A percentile compares a stretch with the other conserved stretches of the same genome.
These are phyloP conservation scores for Ustilago cynodontis DNA, from an alignment of 1,284 basidiomycete species.

Conservation along the genomic window DNA sequence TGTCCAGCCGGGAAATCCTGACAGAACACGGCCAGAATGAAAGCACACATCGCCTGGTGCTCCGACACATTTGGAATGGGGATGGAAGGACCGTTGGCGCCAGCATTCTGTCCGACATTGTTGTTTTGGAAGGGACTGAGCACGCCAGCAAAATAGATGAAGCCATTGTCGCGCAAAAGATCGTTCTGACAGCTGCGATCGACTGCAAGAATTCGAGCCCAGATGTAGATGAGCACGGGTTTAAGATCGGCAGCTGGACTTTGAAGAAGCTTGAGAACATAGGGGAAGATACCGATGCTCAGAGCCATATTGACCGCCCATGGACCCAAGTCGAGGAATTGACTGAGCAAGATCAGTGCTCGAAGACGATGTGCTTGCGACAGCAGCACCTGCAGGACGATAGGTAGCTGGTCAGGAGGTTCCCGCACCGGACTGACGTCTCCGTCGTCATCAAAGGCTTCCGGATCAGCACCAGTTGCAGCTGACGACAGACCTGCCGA, in stretches of 20 bases:
- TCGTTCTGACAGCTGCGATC: constrained; percentile 93
- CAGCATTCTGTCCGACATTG: constrained; percentile 30
- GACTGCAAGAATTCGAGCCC: constrained; percentile 96
- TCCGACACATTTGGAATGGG: constrained; percentile 90
- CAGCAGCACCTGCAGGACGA: constrained; percentile 94
- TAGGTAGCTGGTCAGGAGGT: constrained; percentile 95
- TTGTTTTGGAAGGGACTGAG: constrained; percentile 61
- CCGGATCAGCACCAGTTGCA: constrained; percentile 35
- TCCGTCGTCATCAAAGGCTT: constrained; percentile 70
- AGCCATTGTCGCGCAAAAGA: constrained; percentile 78
- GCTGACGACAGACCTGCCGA: constrained; percentile 45
- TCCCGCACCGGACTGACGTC: constrained; percentile 76
- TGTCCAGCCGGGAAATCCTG: constrained; percentile 90
- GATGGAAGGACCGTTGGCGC: constrained; percentile 69
- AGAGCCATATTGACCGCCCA: constrained; percentile 98
- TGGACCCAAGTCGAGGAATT: constrained; percentile 96
- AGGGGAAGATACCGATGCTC: constrained; percentile 99
- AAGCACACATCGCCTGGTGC: constrained; percentile 98
- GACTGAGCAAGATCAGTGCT: constrained; percentile 93
- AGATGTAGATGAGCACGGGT: constrained; percentile 98
- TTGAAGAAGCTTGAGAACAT: constrained; percentile 94
- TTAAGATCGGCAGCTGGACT: constrained; percentile 93
- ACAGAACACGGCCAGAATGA: constrained; percentile 92
- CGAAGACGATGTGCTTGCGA: constrained; percentile 96
- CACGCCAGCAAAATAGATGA: constrained; percentile 68